phyloP scores from a whole-genome alignment of 345 rosid species.

The Sisymbrium altissimum region DNA sequence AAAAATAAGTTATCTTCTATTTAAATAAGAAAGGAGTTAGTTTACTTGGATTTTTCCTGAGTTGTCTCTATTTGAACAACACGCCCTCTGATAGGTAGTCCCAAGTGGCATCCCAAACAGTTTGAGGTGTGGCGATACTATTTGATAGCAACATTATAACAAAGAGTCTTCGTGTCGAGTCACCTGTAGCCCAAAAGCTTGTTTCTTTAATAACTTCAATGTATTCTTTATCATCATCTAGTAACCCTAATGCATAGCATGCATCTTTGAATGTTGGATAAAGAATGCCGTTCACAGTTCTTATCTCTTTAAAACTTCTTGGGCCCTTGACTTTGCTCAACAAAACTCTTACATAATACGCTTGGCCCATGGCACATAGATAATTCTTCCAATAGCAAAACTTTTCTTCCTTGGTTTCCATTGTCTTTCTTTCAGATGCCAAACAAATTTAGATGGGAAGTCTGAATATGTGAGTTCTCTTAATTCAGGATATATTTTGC shows the following conservation, averaged over 20 bases:
- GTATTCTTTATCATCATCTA: background rate
- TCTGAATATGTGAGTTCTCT: background rate
- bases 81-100: background rate
- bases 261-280: background rate
- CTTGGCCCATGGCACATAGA: background rate
- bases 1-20: too few species aligned
- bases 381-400: background rate
- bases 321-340: background rate
- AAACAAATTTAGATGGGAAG: background rate
- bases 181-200: background rate
- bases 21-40: background rate
- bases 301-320: background rate
- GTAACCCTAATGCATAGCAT: background rate
- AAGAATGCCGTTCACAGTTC: background rate
- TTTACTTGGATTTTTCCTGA: background rate
- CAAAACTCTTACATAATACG: background rate
- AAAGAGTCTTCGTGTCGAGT: background rate
- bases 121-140: background rate
- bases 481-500: background rate
- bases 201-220: background rate
- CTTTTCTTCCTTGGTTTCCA: background rate
- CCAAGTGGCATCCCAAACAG: background rate
- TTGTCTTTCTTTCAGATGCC: background rate
- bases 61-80: background rate
- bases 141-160: background rate